Conservation (phyloP, 768 basidiomycete genomes). For the Pleurotus ostreatus region DNA sequence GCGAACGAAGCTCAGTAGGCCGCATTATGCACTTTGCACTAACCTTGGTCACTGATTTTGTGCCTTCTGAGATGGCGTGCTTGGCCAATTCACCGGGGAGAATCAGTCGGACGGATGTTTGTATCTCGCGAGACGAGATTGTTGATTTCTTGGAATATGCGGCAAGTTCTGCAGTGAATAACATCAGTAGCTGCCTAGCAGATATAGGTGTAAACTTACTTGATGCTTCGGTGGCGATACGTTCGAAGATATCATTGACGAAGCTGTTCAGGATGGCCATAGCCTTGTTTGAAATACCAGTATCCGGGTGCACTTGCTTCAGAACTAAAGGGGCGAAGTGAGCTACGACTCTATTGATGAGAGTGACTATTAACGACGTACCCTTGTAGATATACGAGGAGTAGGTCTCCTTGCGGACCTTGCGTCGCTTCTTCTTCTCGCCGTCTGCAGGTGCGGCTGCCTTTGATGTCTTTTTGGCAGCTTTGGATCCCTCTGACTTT, state of each 20-base stretch:
- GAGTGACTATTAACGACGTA: constrained; percentile 18
- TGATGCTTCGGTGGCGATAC: constrained; percentile 71
- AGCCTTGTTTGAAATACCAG: constrained; percentile 98
- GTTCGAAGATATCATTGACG: constrained; percentile 90
- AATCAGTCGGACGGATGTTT: constrained; percentile 79
- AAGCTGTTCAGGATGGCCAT: constrained; percentile 97
- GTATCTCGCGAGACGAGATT: constrained; percentile 89
- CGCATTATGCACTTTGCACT: constrained; percentile 23
- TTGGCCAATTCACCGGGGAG: constrained; percentile 72
- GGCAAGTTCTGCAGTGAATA: constrained; percentile 55
- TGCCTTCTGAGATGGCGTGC: constrained; percentile 92
- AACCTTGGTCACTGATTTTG: constrained; percentile 86
- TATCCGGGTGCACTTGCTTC: constrained; percentile 97
- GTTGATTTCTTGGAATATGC: constrained; percentile 88
- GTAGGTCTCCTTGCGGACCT: constrained; percentile 87
- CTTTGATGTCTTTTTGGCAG: constrained; percentile 77
- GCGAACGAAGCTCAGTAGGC: neutral
- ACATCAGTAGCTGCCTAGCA: neutral
- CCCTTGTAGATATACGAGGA: constrained; percentile 92
- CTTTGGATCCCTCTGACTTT: constrained; percentile 60
- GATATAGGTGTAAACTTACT: constrained; percentile 33
- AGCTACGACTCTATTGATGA: neutral
- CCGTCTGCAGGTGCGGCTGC: constrained; percentile 61
- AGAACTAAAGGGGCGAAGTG: constrained; percentile 51
- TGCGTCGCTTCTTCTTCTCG: constrained; percentile 86